Percentiles rank a stretch among this genome's conserved stretches.
Evolutionary conservation across 495 filamentous ascomycete species (phyloP).

Genomic region (Aspergillus affinis): DNA sequence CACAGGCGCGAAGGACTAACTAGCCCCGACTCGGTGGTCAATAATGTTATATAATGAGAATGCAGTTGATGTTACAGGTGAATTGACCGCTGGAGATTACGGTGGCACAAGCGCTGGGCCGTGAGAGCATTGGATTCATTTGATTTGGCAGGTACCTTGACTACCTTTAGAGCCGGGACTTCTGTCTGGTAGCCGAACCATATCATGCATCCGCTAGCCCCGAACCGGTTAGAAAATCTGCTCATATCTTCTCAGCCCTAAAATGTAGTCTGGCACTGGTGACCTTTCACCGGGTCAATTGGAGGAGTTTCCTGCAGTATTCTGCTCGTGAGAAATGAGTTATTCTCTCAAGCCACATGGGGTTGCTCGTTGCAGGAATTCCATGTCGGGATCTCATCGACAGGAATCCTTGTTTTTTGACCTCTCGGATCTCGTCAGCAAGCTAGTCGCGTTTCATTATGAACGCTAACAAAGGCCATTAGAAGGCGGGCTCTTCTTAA

Average conservation of each 20-base stretch:
- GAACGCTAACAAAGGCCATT: too few relatives aligned
- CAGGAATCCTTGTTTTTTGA: too few relatives aligned
- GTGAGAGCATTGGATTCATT: too few relatives aligned
- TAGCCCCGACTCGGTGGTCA: neutral
- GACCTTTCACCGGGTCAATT: neutral
- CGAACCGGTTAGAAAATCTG: conserved; percentile 28
- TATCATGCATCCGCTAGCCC: conserved; percentile 15
- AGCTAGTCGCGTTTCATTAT: too few relatives aligned
- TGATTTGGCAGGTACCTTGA: too few relatives aligned
- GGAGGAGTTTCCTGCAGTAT: too few relatives aligned
- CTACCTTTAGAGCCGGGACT: too few relatives aligned
- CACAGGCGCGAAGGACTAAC: neutral
- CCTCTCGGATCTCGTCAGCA: too few relatives aligned
- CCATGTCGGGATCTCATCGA: too few relatives aligned
- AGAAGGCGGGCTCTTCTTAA: too few relatives aligned
- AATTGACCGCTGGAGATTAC: neutral
- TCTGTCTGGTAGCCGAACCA: neutral
- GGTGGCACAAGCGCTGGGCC: too few relatives aligned
- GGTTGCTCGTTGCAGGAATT: neutral
- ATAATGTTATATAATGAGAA: neutral
- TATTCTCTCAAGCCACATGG: too few relatives aligned
- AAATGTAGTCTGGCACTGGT: neutral
- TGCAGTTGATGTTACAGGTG: neutral
- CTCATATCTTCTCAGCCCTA: conserved; percentile 31
- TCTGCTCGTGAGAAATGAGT: neutral